A percentile compares a stretch with the other conserved stretches of the same genome.
phyloP scores from a whole-genome alignment of 108 stramenopile species.

The Nitzschia sp. region DNA sequence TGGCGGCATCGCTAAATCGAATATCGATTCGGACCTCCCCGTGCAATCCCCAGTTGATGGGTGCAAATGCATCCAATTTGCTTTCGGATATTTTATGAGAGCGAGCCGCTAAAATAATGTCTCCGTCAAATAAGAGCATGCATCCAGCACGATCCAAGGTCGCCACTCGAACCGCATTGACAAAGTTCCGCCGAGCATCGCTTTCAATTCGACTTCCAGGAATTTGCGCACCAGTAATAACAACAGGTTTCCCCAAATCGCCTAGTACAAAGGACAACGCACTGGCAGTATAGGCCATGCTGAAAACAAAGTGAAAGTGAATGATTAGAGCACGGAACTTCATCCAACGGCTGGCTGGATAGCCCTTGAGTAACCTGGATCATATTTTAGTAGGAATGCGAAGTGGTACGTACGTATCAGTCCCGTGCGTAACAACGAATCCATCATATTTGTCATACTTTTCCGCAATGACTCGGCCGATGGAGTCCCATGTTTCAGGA shows the following conservation, averaged over 20 bases:
- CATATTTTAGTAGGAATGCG: neutral
- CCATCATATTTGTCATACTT: slow-evolving; percentile 82
- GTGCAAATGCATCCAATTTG: slow-evolving; percentile 35
- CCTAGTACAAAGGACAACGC: slow-evolving; percentile 90
- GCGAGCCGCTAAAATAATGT: slow-evolving; percentile 74
- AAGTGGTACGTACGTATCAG: no score
- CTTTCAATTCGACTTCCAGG: slow-evolving; percentile 79
- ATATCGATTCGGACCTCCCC: slow-evolving; percentile 37
- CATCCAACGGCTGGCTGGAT: no score
- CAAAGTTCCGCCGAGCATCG: slow-evolving; percentile 87
- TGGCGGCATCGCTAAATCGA: slow-evolving; percentile 35
- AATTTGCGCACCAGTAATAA: slow-evolving; percentile 84
- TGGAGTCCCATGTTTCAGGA: slow-evolving; percentile 55
- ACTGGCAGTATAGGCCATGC: slow-evolving; percentile 88
- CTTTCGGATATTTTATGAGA: slow-evolving; percentile 51
- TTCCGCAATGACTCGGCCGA: slow-evolving; percentile 54
- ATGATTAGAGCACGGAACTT: no score
- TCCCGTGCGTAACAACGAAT: slow-evolving; percentile 88
- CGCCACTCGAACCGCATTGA: slow-evolving; percentile 80
- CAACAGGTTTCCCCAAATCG: slow-evolving; percentile 87
- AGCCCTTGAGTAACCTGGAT: no score
- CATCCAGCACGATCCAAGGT: slow-evolving; percentile 63
- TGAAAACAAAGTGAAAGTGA: no score
- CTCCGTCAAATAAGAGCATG: slow-evolving; percentile 74
- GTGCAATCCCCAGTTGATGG: slow-evolving; percentile 45